These are phyloP conservation scores for Ogataea hybrid DNA, from an alignment of 1,139 yeast genomes.

Conservation along the genomic window DNA sequence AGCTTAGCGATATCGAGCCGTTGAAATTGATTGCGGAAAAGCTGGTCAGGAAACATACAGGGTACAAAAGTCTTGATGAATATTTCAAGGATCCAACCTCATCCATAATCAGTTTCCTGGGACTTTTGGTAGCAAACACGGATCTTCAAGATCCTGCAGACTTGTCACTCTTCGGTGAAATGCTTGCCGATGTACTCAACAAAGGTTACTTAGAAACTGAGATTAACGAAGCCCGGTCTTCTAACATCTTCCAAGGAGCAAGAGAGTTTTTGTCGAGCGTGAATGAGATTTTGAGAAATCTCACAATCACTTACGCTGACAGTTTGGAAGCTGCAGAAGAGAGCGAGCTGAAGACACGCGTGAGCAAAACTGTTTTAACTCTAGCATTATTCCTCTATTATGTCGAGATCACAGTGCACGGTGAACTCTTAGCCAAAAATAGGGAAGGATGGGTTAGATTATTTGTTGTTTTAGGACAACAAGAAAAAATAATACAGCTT, in stretches of 20 bases:
- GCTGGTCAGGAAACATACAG: conserved; percentile 3
- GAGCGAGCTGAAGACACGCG: conserved; percentile 12
- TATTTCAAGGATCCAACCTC: conserved; percentile 16
- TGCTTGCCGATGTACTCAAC: conserved; percentile 11
- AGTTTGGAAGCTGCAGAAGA: conserved; percentile 16
- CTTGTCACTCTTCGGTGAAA: conserved; percentile 10
- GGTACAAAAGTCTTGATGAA: conserved; percentile 10
- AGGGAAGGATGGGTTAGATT: conserved; percentile 29
- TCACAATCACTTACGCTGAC: conserved; percentile 21
- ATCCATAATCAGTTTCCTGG: conserved; percentile 12
- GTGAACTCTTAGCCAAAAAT: conserved; percentile 16
- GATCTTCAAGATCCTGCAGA: conserved; percentile 10
- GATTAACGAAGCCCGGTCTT: conserved; percentile 10
- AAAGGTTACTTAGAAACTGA: conserved; percentile 26
- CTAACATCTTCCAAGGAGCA: conserved; percentile 22
- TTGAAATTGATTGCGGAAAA: conserved; percentile 4
- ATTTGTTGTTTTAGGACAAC: conserved; percentile 23
- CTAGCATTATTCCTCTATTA: conserved; percentile 29
- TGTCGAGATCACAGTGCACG: conserved; percentile 5
- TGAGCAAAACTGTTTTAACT: conserved; percentile 18
- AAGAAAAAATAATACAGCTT: conserved; percentile 41
- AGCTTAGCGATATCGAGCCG: conserved; percentile 3
- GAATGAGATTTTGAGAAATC: conserved; percentile 19
- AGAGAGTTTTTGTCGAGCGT: conserved; percentile 21
- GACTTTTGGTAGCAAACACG: not conserved